A percentile compares a stretch with the other conserved stretches of the same genome.
These are phyloP conservation scores for Epichloe sibirici DNA, from an alignment of 2,329 filamentous ascomycete genomes.

Conservation along the genomic window DNA sequence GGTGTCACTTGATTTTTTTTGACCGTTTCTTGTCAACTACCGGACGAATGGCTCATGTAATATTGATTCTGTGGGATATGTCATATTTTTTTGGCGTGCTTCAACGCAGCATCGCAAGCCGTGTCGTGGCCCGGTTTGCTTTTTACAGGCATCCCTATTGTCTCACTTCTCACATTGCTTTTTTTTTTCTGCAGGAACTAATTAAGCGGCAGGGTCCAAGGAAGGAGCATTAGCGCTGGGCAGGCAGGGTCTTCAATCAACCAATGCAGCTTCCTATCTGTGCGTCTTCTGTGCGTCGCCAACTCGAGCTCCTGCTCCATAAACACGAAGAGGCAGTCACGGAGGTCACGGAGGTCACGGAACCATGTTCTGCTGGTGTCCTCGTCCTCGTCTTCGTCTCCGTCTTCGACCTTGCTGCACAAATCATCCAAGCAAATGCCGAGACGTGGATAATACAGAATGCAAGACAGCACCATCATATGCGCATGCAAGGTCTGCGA, in stretches of 20 bases:
- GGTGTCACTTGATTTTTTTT: conserved; percentile 12
- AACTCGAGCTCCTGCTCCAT: neutral
- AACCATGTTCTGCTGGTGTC: too few species aligned
- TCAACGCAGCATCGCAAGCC: too few species aligned
- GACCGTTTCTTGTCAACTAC: neutral
- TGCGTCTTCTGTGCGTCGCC: neutral
- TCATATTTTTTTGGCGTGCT: too few species aligned
- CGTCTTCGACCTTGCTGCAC: too few species aligned
- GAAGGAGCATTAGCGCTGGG: too few species aligned
- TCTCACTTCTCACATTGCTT: neutral
- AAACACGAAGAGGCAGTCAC: too few species aligned
- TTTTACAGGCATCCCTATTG: neutral
- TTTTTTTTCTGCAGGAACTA: neutral
- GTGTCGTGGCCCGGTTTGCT: neutral
- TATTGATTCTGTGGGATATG: neutral
- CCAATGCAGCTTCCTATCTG: neutral
- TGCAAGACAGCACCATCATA: neutral
- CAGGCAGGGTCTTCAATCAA: too few species aligned
- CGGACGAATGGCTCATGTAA: neutral
- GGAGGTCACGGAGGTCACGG: too few species aligned
- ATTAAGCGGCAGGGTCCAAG: neutral
- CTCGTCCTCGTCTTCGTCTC: too few species aligned
- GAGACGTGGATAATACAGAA: neutral
- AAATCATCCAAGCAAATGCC: neutral
- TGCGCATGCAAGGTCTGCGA: neutral